Evolutionary conservation across 441 rosid genomes (phyloP).

Genomic region (Erodium texanum): DNA sequence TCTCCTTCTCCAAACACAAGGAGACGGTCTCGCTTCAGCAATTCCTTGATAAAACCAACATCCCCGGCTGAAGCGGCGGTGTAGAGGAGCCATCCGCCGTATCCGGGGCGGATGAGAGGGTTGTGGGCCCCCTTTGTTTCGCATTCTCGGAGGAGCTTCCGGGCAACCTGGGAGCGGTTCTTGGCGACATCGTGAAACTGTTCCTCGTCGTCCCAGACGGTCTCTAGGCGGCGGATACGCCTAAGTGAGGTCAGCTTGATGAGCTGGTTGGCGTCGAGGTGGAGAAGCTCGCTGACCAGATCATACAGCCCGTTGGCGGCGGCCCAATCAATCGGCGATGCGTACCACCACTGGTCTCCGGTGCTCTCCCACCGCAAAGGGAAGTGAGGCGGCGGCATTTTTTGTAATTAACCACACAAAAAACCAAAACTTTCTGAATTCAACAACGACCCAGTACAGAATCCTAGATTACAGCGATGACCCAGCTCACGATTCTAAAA

Average conservation of each 20-base stretch:
- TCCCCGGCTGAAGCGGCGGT: constrained; percentile 96
- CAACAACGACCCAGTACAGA: not conserved
- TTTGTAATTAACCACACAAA: not conserved
- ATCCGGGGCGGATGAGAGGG: constrained; percentile 70
- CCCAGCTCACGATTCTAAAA: constrained; percentile 8
- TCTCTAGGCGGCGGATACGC: constrained; percentile 89
- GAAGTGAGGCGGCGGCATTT: constrained; percentile 63
- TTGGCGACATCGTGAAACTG: constrained; percentile 46
- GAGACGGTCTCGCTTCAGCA: constrained; percentile 65
- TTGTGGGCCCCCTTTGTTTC: constrained; percentile 41
- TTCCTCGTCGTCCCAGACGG: constrained; percentile 90
- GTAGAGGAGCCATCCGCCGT: constrained; percentile 93
- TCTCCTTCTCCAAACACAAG: constrained; percentile 97
- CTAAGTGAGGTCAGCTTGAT: constrained; percentile 94
- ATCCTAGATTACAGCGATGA: not conserved
- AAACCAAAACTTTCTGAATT: not conserved
- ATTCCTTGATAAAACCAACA: constrained; percentile 47
- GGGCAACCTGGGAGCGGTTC: constrained; percentile 64
- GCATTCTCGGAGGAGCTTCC: constrained; percentile 39
- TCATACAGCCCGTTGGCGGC: constrained; percentile 89
- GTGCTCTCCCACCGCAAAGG: constrained; percentile 98
- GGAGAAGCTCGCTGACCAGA: constrained; percentile 72
- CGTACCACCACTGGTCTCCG: constrained; percentile 99
- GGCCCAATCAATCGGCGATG: constrained; percentile 91
- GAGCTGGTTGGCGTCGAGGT: constrained; percentile 76